A percentile compares a stretch with the other conserved stretches of the same genome.
Conservation (phyloP, 371 early-diverging fungal species). For the Rhizopus arrhizus region DNA sequence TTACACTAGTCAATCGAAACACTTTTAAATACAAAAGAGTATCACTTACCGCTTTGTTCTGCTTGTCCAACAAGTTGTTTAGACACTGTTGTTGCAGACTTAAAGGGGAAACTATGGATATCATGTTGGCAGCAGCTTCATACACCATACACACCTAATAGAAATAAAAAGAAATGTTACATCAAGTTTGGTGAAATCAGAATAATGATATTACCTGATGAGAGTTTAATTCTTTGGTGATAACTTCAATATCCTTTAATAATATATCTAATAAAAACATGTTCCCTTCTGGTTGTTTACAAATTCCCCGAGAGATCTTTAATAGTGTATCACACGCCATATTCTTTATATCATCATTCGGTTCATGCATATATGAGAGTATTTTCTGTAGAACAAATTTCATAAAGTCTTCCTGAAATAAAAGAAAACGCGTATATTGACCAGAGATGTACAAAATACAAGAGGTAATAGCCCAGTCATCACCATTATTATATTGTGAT, state of each 20-base stretch:
- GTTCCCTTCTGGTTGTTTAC: background rate
- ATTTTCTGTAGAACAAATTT: constrained; percentile 96
- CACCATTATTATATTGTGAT: constrained; percentile 88
- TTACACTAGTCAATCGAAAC: too few relatives aligned
- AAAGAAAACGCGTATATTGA: constrained; percentile 96
- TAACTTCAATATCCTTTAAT: constrained; percentile 31
- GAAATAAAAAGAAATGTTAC: constrained; percentile 3
- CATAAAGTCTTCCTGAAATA: constrained; percentile 95
- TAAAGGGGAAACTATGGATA: constrained; percentile 1
- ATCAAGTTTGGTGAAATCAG: background rate
- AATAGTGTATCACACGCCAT: constrained; percentile 99
- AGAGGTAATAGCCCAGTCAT: constrained; percentile 97
- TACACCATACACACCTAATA: constrained; percentile 80
- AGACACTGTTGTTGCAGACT: constrained; percentile 2
- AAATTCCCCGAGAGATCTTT: constrained; percentile 84
- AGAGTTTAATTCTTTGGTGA: constrained; percentile 78
- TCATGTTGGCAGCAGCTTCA: constrained; percentile 81
- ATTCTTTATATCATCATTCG: constrained; percentile 94
- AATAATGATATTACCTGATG: constrained; percentile 61
- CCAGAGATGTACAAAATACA: constrained; percentile 98
- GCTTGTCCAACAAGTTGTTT: constrained; percentile 6
- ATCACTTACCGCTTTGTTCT: constrained; percentile 16
- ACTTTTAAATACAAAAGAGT: too few relatives aligned
- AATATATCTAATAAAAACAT: background rate
- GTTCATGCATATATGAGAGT: constrained; percentile 97